Evolutionary conservation across 2,329 filamentous ascomycete species (phyloP).

Genomic region (Aureobasidium lini): DNA sequence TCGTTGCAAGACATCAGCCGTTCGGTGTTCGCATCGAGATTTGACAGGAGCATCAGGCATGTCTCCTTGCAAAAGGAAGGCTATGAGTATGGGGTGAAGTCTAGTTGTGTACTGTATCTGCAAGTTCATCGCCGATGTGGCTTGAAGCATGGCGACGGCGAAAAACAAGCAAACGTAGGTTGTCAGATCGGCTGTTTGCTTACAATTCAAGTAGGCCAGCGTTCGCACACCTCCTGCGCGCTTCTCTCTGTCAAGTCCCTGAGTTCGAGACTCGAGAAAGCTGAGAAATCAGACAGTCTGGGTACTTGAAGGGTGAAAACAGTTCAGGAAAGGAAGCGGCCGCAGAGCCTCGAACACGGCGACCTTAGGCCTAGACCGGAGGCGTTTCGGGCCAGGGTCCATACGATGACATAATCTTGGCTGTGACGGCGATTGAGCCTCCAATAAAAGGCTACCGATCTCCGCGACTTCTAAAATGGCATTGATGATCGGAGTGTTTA

Average conservation of each 20-base stretch:
- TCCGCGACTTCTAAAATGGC: not conserved
- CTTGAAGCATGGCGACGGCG: not conserved
- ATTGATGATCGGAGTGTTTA: not conserved
- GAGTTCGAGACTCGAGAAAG: not conserved
- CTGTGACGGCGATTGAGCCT: not conserved
- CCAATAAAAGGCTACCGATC: not conserved
- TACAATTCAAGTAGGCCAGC: not conserved
- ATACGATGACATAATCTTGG: not conserved
- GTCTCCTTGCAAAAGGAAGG: not conserved
- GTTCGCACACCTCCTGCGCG: not conserved
- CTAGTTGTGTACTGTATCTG: not conserved
- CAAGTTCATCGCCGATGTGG: slow-evolving; percentile 1
- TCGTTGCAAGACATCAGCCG: not conserved
- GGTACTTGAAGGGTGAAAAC: not conserved
- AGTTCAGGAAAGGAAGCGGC: not conserved
- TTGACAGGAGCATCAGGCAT: not conserved
- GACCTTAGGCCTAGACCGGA: not conserved
- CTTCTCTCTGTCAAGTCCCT: not conserved
- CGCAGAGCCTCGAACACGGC: not conserved
- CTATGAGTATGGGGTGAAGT: not conserved
- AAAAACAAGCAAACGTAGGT: not conserved
- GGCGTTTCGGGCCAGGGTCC: not conserved
- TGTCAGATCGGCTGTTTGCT: not conserved
- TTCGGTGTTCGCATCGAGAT: not conserved
- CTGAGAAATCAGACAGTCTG: not conserved